A percentile compares a stretch with the other conserved stretches of the same genome.
phyloP scores from a whole-genome alignment of 768 basidiomycete genomes.

The Pleurotus salmoneostramineus region DNA sequence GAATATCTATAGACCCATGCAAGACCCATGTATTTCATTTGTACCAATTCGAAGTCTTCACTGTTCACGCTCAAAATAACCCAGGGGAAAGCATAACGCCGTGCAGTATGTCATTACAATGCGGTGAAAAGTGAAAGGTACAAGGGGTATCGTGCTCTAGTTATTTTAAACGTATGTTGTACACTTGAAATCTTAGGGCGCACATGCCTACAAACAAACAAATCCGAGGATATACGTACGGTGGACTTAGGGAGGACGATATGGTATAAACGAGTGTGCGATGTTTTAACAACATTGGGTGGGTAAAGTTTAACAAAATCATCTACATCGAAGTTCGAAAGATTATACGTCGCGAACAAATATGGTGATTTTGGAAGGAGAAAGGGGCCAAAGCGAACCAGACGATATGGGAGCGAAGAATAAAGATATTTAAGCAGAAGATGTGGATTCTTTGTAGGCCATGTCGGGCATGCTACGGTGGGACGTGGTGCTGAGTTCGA shows the following conservation, averaged over 20 bases:
- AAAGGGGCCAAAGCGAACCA: not conserved
- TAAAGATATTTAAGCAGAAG: not conserved
- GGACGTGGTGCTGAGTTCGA: not conserved
- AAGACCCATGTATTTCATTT: no score
- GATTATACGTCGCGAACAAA: not conserved
- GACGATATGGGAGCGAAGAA: not conserved
- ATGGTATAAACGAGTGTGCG: not conserved
- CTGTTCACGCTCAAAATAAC: no score
- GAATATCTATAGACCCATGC: no score
- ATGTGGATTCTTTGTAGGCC: not conserved
- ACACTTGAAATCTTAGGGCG: not conserved
- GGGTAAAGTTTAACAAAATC: not conserved
- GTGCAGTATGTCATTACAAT: no score
- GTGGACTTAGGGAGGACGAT: not conserved
- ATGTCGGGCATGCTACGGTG: not conserved
- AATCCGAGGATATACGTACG: not conserved
- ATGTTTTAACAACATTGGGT: not conserved
- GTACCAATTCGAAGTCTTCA: no score
- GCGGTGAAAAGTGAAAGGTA: no score
- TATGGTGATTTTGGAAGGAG: not conserved
- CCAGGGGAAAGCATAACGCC: no score
- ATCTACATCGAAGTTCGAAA: not conserved
- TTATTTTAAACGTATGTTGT: not conserved
- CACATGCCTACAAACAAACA: not conserved
- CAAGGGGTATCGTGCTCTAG: no score